Evolutionary conservation across 805 yeast species (phyloP).

Genomic region (Saturnispora dispora): DNA sequence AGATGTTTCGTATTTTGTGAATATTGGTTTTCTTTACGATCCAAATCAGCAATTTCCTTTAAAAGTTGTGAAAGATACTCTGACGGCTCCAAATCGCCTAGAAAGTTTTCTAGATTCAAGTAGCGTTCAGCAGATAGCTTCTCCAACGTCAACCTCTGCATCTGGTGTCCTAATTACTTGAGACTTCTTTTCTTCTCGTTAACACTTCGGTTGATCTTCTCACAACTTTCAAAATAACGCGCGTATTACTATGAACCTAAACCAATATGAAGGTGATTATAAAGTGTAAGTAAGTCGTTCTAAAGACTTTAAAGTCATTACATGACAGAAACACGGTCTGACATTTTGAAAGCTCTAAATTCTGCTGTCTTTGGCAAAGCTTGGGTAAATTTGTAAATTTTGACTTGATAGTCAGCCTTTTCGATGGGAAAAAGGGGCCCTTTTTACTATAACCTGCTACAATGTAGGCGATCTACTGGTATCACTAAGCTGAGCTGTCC

Average conservation of each 20-base stretch:
- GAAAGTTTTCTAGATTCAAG: constrained; percentile 42
- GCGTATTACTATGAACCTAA: not conserved
- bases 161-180: not conserved
- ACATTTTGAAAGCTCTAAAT: too few species aligned
- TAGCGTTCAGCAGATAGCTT: constrained; percentile 23
- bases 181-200: not conserved
- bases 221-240: not conserved
- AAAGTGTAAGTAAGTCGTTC: not conserved
- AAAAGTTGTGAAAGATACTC: constrained; percentile 77
- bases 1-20: constrained; percentile 38
- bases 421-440: too few species aligned
- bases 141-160: constrained; percentile 17
- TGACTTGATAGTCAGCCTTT: too few species aligned
- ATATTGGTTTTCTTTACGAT: not conserved
- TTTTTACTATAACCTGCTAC: not conserved
- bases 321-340: too few species aligned
- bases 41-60: constrained; percentile 18
- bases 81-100: constrained; percentile 61
- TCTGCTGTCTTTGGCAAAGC: too few species aligned
- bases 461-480: not conserved
- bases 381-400: too few species aligned
- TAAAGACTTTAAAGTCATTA: too few species aligned
- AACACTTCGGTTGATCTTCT: not conserved
- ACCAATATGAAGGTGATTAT: not conserved
- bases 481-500: not conserved